Evolutionary conservation across 2,329 filamentous ascomycete genomes (phyloP).

Genomic region (Aspergillus caelatus): DNA sequence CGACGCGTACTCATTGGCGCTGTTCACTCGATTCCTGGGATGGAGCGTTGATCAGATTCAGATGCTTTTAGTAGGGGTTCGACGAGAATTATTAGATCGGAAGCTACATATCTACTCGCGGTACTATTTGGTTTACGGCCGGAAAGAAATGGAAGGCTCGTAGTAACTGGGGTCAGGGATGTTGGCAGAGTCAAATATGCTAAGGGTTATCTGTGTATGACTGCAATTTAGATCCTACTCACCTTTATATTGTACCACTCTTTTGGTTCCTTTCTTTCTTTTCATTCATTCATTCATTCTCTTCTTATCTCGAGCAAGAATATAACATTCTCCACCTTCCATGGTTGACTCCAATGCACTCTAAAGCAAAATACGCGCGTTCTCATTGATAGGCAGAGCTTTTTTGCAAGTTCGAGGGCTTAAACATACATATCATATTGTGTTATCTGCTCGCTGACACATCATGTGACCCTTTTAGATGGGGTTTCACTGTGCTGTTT

Average conservation of each 20-base stretch:
- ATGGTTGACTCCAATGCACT: not conserved
- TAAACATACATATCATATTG: not conserved
- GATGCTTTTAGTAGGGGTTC: conserved; percentile 41
- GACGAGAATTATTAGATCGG: conserved; percentile 40
- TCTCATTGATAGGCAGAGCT: not conserved
- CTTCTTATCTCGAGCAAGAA: not conserved
- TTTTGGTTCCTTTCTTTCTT: not conserved
- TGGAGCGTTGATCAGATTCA: conserved; percentile 43
- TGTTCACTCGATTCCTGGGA: conserved; percentile 37
- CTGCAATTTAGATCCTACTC: not conserved
- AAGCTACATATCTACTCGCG: conserved; percentile 41
- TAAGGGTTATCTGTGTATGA: not conserved
- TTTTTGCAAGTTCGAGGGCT: not conserved
- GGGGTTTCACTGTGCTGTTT: not conserved
- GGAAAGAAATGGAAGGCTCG: conserved; percentile 21
- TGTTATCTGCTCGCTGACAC: not conserved
- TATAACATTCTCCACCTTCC: not conserved
- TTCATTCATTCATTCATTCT: not conserved
- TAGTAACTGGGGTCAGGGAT: conserved; percentile 27
- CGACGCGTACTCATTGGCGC: conserved; percentile 34
- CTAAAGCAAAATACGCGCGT: not conserved
- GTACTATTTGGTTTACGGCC: conserved; percentile 36
- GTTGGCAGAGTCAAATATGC: not conserved
- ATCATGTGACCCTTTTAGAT: not conserved
- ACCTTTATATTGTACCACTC: not conserved